Percentiles rank a stretch among this genome's conserved stretches.
Evolutionary conservation across 306 rosid species (phyloP).

Genomic region (Rosa rugosa): DNA sequence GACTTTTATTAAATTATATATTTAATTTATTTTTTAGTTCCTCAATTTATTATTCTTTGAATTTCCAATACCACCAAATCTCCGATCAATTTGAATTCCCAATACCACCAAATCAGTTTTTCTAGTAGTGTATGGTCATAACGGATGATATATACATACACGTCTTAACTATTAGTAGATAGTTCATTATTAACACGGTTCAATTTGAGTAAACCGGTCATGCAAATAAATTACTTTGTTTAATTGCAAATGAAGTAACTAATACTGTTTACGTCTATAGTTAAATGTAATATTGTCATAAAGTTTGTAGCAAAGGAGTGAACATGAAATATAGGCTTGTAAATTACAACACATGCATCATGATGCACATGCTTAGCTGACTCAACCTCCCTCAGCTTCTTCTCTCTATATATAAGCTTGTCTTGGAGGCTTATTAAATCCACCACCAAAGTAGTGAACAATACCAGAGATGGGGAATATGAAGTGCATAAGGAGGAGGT

Average conservation of each 20-base stretch:
- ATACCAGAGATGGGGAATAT: conserved; percentile 17
- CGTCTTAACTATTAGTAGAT: no score
- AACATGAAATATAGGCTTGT: no score
- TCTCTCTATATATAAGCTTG: not conserved
- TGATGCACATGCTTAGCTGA: conserved; percentile 14
- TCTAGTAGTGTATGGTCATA: no score
- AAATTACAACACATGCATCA: not conserved
- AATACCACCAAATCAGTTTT: no score
- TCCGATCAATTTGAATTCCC: no score
- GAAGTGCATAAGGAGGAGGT: conserved; percentile 30
- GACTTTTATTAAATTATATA: no score
- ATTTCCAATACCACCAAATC: no score
- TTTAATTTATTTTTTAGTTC: no score
- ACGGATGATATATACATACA: no score
- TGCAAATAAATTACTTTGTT: no score
- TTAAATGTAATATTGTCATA: not conserved
- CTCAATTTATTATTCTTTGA: no score
- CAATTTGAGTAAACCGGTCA: not conserved
- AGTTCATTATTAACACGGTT: not conserved
- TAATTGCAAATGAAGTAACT: not conserved
- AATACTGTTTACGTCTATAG: not conserved
- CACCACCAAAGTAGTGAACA: not conserved
- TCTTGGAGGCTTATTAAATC: not conserved
- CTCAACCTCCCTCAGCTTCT: not conserved
- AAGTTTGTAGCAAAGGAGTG: not conserved